Evolutionary conservation across 768 basidiomycete genomes (phyloP), one percentile per base, ranked within the genome.

Genomic region (Lentinula lateritia): DNA sequence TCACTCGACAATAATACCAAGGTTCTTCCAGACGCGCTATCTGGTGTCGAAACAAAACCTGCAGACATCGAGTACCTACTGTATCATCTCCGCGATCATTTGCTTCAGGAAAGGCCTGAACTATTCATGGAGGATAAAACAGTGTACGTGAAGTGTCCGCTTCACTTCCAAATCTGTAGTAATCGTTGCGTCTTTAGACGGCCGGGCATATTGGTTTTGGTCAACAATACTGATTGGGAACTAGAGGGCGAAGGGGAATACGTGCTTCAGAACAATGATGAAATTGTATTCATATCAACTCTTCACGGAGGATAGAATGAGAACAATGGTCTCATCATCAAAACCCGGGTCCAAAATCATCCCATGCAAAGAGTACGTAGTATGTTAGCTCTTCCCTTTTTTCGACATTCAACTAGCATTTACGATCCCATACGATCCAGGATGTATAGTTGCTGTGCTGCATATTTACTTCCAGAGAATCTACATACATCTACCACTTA

Each of bases 191-290:
- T 42, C 39, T 52, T 7, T 68, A 96, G 97, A 42, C 94, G 97
- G 8, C 97, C 97, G 0, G 97, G 97, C 0, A 97, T 99, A 41
- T 79, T 99, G 3, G 96, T 98, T 3, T 79, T 99, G n/a, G 85
- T 99, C 58, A 98, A 98, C 69, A 92, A 96, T 67, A 92, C 92
- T 1, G 96, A 98, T 68, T 98, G 96, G 96, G 95, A 98, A 73
- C 79, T 98, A 6, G 96, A 98, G 71, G 94, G 93, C 38, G 96
- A 98, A 72, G 88, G 92, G 20, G 88, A 90, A 6, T 97, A 96
- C 71, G 78, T 75, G 64, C 75, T 98, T 61, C 76, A 89, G 71
- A 76, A 86, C 36, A 80, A 83, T 0, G 97, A 99, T 70, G 92
- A 95, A 75, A 83, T 98, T 63, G 93, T 98, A 15, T 96, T 99